Evolutionary conservation across 495 filamentous ascomycete species (phyloP).

Genomic region (Neurospora hispaniola): DNA sequence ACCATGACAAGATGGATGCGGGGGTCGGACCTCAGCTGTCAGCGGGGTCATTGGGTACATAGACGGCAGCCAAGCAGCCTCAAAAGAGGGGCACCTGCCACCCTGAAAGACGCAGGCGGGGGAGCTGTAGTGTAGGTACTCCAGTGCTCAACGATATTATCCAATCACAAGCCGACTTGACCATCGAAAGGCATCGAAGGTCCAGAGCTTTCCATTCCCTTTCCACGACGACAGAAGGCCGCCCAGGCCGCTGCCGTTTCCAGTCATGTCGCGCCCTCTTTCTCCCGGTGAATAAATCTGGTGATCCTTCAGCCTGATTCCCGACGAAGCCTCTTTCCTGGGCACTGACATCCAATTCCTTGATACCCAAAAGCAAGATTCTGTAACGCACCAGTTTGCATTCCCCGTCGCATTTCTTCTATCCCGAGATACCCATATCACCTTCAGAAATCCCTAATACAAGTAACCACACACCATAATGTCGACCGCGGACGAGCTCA

Average conservation of each 20-base stretch:
- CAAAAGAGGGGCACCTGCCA: neutral
- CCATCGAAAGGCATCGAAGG: conserved; percentile 27
- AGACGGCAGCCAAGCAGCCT: neutral
- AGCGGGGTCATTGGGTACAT: conserved; percentile 8
- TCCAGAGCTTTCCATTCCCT: conserved; percentile 24
- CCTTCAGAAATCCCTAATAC: neutral
- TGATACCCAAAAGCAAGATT: neutral
- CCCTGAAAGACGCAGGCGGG: conserved; percentile 11
- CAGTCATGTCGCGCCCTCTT: neutral
- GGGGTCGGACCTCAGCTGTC: neutral
- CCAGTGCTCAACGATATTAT: neutral
- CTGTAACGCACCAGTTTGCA: neutral
- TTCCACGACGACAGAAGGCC: neutral
- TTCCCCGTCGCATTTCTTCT: neutral
- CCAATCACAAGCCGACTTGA: conserved; percentile 17
- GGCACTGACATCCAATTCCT: neutral
- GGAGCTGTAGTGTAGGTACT: conserved; percentile 7
- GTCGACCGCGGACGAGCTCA: conserved; percentile 55
- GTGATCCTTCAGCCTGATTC: neutral
- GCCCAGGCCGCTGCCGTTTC: neutral
- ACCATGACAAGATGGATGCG: neutral
- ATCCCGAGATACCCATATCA: neutral
- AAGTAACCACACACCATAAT: conserved; percentile 14
- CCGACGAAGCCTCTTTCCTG: neutral
- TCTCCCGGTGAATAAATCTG: neutral